Percentiles rank a stretch among this genome's conserved stretches.
phyloP scores from a whole-genome alignment of 129 eudicot species.

The Mikania micrantha region DNA sequence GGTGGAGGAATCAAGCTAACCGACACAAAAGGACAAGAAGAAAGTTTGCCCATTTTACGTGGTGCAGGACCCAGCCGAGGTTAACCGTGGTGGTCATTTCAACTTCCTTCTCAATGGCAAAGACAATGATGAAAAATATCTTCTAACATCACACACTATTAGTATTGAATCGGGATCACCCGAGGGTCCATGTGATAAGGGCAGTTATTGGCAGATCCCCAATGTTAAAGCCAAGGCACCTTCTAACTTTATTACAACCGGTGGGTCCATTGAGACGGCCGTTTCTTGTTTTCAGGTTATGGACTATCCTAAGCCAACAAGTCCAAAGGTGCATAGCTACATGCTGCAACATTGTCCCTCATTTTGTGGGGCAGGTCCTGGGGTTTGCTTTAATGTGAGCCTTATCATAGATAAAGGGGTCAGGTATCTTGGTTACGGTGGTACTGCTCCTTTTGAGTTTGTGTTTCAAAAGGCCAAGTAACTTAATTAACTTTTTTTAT shows the following conservation, averaged over 20 bases:
- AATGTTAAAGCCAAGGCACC: conserved; percentile 8
- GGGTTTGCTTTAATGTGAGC: conserved; percentile 25
- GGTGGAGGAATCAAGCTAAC: conserved; percentile 17
- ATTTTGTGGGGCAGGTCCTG: conserved; percentile 22
- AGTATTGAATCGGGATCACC: neutral
- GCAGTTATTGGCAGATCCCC: neutral
- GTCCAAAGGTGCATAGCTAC: conserved; percentile 13
- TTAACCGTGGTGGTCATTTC: neutral
- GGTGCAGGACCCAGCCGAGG: neutral
- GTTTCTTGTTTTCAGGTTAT: conserved; percentile 11
- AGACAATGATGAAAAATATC: neutral
- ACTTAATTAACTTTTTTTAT: too few species aligned
- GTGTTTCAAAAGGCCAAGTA: conserved; percentile 18
- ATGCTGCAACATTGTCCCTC: conserved; percentile 22
- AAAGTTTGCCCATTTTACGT: conserved; percentile 3
- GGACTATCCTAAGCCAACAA: conserved; percentile 18
- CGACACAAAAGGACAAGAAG: neutral
- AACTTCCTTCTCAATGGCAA: neutral
- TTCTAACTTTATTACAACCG: conserved; percentile 10
- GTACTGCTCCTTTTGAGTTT: conserved; percentile 19
- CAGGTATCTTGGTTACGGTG: neutral
- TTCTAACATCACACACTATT: neutral
- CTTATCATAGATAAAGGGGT: neutral
- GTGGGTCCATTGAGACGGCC: neutral
- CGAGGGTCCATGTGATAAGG: neutral